Conservation (phyloP, 73 alveolate genomes). For the Paramecium octaurelia region DNA sequence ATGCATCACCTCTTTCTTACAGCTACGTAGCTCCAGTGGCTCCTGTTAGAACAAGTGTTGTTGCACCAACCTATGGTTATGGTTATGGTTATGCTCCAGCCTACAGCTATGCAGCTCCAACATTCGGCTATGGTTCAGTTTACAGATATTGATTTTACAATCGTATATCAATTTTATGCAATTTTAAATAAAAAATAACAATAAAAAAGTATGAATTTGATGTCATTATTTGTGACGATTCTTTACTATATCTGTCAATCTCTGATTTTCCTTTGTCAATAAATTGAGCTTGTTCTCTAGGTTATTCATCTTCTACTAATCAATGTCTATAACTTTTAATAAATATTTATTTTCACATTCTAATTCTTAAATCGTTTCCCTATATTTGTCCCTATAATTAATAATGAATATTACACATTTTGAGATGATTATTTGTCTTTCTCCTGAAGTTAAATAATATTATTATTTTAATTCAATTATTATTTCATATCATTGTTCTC, state of each 20-base stretch:
- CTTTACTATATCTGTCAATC: slow-evolving; percentile 14
- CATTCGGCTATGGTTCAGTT: slow-evolving; percentile 3
- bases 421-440: not conserved
- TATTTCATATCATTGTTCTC: not conserved
- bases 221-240: slow-evolving; percentile 12
- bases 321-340: not conserved
- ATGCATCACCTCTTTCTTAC: slow-evolving; percentile 22
- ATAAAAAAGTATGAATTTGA: not conserved
- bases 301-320: not conserved
- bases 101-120: slow-evolving; percentile 21
- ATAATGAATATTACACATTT: not conserved
- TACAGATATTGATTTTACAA: slow-evolving; percentile 10
- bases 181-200: not conserved
- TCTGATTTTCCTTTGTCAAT: slow-evolving; percentile 5
- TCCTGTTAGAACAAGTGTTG: not conserved
- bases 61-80: slow-evolving; percentile 19
- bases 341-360: slow-evolving; percentile 4
- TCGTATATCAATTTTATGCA: not conserved
- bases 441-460: not conserved
- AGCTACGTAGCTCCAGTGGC: slow-evolving; percentile 34
- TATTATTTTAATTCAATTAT: not conserved
- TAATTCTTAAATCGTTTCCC: not conserved
- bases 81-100: slow-evolving; percentile 8
- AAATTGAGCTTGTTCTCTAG: not conserved
- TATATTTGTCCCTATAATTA: not conserved